These are phyloP conservation scores for Rhodamnia rubescens DNA, from an alignment of 345 rosid genomes.

Conservation along the genomic window DNA sequence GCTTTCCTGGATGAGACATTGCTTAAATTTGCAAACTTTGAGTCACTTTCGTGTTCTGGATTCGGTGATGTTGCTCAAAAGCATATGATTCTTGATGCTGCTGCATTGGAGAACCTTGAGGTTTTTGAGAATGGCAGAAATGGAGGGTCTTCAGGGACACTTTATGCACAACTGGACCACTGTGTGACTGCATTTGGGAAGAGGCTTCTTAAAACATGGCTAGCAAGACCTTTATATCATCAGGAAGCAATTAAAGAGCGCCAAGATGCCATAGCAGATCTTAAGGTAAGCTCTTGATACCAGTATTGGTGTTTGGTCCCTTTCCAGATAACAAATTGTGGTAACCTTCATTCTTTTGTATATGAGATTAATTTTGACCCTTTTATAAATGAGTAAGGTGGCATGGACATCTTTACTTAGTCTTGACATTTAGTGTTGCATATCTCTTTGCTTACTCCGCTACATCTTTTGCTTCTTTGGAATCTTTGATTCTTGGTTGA, in stretches of 20 bases:
- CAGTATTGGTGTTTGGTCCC: background rate
- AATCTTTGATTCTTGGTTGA: background rate
- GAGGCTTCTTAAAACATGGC: slow-evolving; percentile 86
- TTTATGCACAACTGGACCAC: slow-evolving; percentile 79
- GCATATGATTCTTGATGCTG: slow-evolving; percentile 92
- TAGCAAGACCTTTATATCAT: slow-evolving; percentile 83
- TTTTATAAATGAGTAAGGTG: background rate
- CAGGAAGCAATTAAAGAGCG: slow-evolving; percentile 63
- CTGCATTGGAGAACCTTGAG: slow-evolving; percentile 95
- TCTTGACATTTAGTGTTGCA: background rate
- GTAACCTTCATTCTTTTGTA: background rate
- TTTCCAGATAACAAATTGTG: background rate
- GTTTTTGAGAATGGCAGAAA: slow-evolving; percentile 88
- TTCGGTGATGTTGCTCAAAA: slow-evolving; percentile 43
- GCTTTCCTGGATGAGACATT: slow-evolving; percentile 81
- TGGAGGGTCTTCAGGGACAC: slow-evolving; percentile 79
- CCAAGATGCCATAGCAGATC: slow-evolving; percentile 82
- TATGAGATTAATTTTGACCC: background rate
- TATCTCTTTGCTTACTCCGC: background rate
- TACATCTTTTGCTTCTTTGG: background rate
- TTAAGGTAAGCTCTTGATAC: slow-evolving; percentile 42
- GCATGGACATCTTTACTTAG: background rate
- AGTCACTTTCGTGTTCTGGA: slow-evolving; percentile 59
- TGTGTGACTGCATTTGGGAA: slow-evolving; percentile 93
- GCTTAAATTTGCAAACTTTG: slow-evolving; percentile 87